Evolutionary conservation across 176 grass and related monocot species (phyloP).

Genomic region (Triticum timopheevii): DNA sequence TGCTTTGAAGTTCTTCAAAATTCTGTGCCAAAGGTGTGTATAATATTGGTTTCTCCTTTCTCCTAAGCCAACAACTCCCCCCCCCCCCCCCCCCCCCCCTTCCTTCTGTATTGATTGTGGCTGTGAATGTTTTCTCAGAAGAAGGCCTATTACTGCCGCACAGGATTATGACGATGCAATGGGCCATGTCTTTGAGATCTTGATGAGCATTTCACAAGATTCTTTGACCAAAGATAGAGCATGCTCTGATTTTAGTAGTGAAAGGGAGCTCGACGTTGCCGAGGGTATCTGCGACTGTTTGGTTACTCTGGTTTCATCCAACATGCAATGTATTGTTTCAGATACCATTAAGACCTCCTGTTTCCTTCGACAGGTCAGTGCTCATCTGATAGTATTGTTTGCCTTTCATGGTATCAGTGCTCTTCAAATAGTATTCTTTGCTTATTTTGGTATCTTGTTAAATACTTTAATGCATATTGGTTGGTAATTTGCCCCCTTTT

Average conservation of each 20-base stretch:
- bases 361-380: not conserved
- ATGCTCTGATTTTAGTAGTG: not conserved
- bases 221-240: not conserved
- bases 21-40: not conserved
- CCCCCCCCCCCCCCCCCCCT: too few species aligned
- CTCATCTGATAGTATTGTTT: not conserved
- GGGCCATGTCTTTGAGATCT: not conserved
- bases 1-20: not conserved
- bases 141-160: not conserved
- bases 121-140: slow-evolving; percentile 1
- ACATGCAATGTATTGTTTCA: not conserved
- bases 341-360: not conserved
- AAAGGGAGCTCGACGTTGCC: not conserved
- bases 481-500: too few species aligned
- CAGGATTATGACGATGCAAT: not conserved
- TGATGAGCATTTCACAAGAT: slow-evolving; percentile 12
- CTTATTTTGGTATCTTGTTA: too few species aligned
- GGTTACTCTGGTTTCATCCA: not conserved
- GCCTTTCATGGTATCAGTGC: too few species aligned
- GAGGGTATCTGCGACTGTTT: not conserved
- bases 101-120: not conserved
- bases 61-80: too few species aligned
- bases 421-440: too few species aligned
- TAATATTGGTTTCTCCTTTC: not conserved
- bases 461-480: too few species aligned